phyloP scores from a whole-genome alignment of 352 stramenopile species.

The Globisporangium apiculatum region DNA sequence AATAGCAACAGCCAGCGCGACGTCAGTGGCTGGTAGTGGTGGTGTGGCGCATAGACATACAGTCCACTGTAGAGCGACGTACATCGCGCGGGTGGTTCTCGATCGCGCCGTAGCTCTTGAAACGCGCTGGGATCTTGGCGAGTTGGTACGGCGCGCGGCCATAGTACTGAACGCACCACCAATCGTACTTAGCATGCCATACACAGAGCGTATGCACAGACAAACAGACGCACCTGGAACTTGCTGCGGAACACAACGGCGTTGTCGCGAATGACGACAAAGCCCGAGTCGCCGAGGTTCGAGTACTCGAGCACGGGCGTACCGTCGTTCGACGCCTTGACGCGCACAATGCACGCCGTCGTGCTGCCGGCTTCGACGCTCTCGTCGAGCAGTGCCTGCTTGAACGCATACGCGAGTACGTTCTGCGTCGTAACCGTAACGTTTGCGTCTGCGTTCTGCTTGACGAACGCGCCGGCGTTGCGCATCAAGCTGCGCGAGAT shows the following conservation, averaged over 20 bases:
- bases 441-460: slow-evolving; percentile 22
- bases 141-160: slow-evolving; percentile 70
- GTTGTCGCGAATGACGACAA: slow-evolving; percentile 61
- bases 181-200: not conserved
- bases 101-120: slow-evolving; percentile 71
- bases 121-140: slow-evolving; percentile 65
- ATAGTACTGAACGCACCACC: slow-evolving; percentile 36
- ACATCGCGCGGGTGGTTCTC: slow-evolving; percentile 72
- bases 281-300: slow-evolving; percentile 74
- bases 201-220: not conserved
- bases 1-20: not conserved
- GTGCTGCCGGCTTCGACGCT: slow-evolving; percentile 72
- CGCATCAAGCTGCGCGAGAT: slow-evolving; percentile 75
- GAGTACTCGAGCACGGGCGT: slow-evolving; percentile 65
- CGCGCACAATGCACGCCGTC: slow-evolving; percentile 63
- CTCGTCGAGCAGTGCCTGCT: slow-evolving; percentile 51
- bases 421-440: slow-evolving; percentile 35
- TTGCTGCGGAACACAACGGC: slow-evolving; percentile 65
- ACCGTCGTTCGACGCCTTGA: slow-evolving; percentile 39
- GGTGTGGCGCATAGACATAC: not conserved
- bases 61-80: slow-evolving; percentile 6
- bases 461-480: slow-evolving; percentile 45
- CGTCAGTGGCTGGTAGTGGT: not conserved
- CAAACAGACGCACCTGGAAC: slow-evolving; percentile 34
- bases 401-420: slow-evolving; percentile 49